Evolutionary conservation across 2,329 filamentous ascomycete genomes (phyloP).

Genomic region (Cladosporium phlei): DNA sequence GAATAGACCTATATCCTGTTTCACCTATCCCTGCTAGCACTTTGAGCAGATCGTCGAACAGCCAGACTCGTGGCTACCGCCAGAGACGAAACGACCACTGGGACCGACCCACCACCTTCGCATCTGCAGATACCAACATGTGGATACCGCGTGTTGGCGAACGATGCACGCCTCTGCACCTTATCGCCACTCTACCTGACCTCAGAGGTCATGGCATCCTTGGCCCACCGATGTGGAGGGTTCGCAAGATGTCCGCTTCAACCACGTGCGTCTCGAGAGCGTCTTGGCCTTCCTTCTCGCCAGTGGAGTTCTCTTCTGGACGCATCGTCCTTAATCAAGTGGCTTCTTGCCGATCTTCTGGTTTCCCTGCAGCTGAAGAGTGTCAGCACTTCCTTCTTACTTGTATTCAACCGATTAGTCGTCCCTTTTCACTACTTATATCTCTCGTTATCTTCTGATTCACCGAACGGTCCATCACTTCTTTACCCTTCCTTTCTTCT

Average conservation of each 20-base stretch:
- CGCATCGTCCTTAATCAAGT: too few relatives aligned
- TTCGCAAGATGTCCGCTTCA: too few relatives aligned
- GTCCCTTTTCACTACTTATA: too few relatives aligned
- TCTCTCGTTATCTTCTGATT: too few relatives aligned
- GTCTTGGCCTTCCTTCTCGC: constrained; percentile 5
- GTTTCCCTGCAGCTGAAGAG: constrained; percentile 3
- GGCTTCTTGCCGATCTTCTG: background rate
- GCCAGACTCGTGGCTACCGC: background rate
- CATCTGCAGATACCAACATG: constrained; percentile 8
- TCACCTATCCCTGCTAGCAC: too few relatives aligned
- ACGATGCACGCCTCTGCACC: constrained; percentile 1
- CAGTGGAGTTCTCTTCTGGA: too few relatives aligned
- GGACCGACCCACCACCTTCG: background rate
- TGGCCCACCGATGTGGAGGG: too few relatives aligned
- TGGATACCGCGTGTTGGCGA: background rate
- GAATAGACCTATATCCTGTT: too few relatives aligned
- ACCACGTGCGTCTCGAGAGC: constrained; percentile 3
- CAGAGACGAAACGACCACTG: constrained; percentile 5
- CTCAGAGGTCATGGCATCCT: constrained; percentile 2
- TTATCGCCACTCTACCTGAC: constrained; percentile 2
- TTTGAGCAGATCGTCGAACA: background rate
- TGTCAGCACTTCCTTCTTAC: background rate
- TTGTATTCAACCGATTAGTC: too few relatives aligned
- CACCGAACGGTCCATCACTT: too few relatives aligned
- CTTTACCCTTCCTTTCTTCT: background rate